These are phyloP conservation scores for Penicillium soppii DNA, from an alignment of 495 filamentous ascomycete species.

Conservation along the genomic window DNA sequence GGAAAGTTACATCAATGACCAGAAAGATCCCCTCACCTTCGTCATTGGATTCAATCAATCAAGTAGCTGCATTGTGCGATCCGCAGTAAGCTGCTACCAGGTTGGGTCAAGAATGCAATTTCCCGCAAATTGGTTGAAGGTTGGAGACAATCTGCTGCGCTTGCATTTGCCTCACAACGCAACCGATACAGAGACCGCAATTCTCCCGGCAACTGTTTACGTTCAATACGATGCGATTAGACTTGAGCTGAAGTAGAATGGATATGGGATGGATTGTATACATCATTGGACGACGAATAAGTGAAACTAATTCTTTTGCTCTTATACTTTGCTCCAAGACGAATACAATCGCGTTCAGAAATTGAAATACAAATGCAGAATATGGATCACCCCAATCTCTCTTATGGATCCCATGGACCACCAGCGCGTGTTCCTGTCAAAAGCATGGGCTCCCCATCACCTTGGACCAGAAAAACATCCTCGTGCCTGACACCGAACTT, in stretches of 20 bases:
- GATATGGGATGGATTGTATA: background rate
- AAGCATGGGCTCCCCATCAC: slow-evolving; percentile 42
- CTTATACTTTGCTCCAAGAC: background rate
- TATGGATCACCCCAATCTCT: background rate
- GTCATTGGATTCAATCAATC: slow-evolving; percentile 32
- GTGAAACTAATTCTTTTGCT: background rate
- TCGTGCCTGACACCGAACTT: slow-evolving; percentile 57
- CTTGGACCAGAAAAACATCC: slow-evolving; percentile 49
- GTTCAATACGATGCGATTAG: slow-evolving; percentile 60
- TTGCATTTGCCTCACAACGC: slow-evolving; percentile 52
- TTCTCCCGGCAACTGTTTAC: slow-evolving; percentile 50
- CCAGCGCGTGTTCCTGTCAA: slow-evolving; percentile 45
- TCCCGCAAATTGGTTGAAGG: slow-evolving; percentile 36
- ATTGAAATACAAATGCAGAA: too few relatives aligned
- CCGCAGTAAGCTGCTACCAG: slow-evolving; percentile 58
- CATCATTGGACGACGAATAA: background rate
- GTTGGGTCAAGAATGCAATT: slow-evolving; percentile 52
- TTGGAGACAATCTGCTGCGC: slow-evolving; percentile 49
- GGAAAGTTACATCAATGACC: slow-evolving; percentile 30
- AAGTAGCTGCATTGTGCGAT: slow-evolving; percentile 53
- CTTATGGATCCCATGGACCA: slow-evolving; percentile 49
- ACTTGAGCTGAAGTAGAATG: slow-evolving; percentile 38
- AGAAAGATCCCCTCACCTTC: slow-evolving; percentile 22
- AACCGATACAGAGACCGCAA: slow-evolving; percentile 53
- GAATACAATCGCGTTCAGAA: too few relatives aligned